Evolutionary conservation across 768 basidiomycete species (phyloP), one percentile per base, ranked within the genome.

Genomic region (Collybiopsis confluens): DNA sequence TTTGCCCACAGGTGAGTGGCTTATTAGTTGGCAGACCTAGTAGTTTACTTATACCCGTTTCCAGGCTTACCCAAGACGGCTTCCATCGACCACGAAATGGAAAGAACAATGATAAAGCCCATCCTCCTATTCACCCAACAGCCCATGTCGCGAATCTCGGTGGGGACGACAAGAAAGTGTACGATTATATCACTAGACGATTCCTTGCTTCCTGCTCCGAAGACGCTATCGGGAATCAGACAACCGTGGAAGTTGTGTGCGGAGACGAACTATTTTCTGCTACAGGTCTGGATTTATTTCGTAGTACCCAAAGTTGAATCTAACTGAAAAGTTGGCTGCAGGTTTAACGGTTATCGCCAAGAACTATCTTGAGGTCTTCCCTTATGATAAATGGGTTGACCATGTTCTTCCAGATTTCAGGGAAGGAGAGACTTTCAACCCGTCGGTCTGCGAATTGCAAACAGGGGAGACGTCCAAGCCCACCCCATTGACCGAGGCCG

Each of bases 101-200:
- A 13, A 91, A 88, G 73, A 93, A 97, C 67, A 90, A 99, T 67
- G 97, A 99, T 68, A 92, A 98, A 65, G 97, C 97, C 0, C 97
- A 99, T 75, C 97, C 97, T 27, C 97, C 97, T 0, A 98, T 99
- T 57, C 97, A 99, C 64, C 97, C 97, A 1, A 98, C 94, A 0
- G 88, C 90, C 2, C 85, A 95, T 68, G 92, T 83, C 1, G 84
- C 74, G 15, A 88, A 88, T 62, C 73, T 98, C 9, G 73, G 62
- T 0, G 91, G 90, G 0, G 91, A 98, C 59, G 93, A 98, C 60
- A 96, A 93, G 71, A 75, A 76, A 46, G 95, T 99, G 2, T 99
- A 97, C 58, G 97, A 99, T 61, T 92, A 86, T 62, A 88, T 99
- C 56, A 82, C 93, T 0, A 77, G 97, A 3, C 81, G 97, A 5